Base-by-base conservation (phyloP, 1,284 basidiomycete genomes). In the Takashimella koratensis region DNA sequence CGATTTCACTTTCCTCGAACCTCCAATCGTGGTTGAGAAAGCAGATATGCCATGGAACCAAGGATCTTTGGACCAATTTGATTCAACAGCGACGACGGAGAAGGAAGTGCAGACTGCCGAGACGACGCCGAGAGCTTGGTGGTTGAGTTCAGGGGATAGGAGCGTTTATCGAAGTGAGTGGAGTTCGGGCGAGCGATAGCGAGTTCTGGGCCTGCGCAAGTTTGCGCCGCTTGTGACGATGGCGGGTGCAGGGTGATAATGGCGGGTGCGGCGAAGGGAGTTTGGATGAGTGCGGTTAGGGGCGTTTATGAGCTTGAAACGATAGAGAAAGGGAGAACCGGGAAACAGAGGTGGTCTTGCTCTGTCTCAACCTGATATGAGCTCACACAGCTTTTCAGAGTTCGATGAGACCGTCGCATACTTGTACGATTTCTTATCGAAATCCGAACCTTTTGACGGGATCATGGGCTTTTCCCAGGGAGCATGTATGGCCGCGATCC, bases 391-490 rank as follows among this genome's bases (percentile, higher is more conserved):
- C n/a, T n/a, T n/a, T n/a, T n/a, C 68, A 57, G 87, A 85, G 5
- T 75, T 90, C 30, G 83, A 85, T 43, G 85, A 87, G 53, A 80
- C 79, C 5, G 59, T 79, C 5, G 56, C 56, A 8, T 78, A 77
- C 62, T 53, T 80, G 52, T 81, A 63, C 62, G 75, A 77, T 22
- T 73, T 75, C 26, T 56, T 79, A 54, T 62, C 71, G 43, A 68
- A 73, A 51, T 68, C 77, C 41, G 70, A 66, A 4, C 77, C 76
- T 0, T 81, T 79, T 45, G 76, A 79, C 52, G 90, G 89, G 25
- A 81, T 93, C 16, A 84, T 93, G 68, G 89, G 88, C 6, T 90
- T 90, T 74, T 88, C 87, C 52, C 89, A 93, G 76, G 90, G 90
- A 25, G 90, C 86, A 13, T 84, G 83, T 12, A 83, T 92, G 78